These are phyloP conservation scores for Phaeosphaeria sp. DNA, from an alignment of 2,329 filamentous ascomycete species.

Conservation along the genomic window DNA sequence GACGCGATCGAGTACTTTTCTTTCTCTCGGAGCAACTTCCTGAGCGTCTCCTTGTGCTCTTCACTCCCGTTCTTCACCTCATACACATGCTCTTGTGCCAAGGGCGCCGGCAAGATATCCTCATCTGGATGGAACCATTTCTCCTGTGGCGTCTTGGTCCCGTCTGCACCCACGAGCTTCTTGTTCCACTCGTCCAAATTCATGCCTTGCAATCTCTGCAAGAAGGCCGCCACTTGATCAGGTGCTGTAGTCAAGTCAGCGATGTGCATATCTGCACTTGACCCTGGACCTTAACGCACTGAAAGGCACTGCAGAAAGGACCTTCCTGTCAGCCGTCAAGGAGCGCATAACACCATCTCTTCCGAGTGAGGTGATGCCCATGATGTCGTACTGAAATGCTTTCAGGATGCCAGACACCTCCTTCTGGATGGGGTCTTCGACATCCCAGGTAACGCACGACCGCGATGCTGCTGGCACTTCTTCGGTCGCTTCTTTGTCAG, in stretches of 20 bases:
- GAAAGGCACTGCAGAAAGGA: slow-evolving; percentile 6
- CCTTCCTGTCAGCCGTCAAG: slow-evolving; percentile 9
- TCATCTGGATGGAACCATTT: slow-evolving; percentile 9
- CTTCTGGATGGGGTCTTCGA: slow-evolving; percentile 9
- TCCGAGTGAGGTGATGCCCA: slow-evolving; percentile 6
- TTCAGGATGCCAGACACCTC: slow-evolving; percentile 5
- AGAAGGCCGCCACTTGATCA: slow-evolving; percentile 6
- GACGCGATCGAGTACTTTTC: slow-evolving; percentile 1
- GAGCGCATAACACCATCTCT: slow-evolving; percentile 14
- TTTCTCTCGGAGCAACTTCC: neutral
- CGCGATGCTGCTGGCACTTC: neutral
- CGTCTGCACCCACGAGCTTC: neutral
- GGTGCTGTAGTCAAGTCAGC: neutral
- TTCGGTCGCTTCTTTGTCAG: neutral
- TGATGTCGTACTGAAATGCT: slow-evolving; percentile 7
- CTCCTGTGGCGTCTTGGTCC: slow-evolving; percentile 7
- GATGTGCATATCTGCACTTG: neutral
- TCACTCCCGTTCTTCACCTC: slow-evolving; percentile 4
- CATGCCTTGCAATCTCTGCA: neutral
- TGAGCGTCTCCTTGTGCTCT: slow-evolving; percentile 3
- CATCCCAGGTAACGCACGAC: neutral
- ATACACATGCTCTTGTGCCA: slow-evolving; percentile 5
- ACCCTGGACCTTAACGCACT: neutral
- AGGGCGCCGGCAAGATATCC: slow-evolving; percentile 4
- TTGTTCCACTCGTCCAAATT: neutral